Percentiles rank a stretch among this genome's conserved stretches.
phyloP scores from a whole-genome alignment of 2,329 filamentous ascomycete genomes.

The Alternaria sp. region DNA sequence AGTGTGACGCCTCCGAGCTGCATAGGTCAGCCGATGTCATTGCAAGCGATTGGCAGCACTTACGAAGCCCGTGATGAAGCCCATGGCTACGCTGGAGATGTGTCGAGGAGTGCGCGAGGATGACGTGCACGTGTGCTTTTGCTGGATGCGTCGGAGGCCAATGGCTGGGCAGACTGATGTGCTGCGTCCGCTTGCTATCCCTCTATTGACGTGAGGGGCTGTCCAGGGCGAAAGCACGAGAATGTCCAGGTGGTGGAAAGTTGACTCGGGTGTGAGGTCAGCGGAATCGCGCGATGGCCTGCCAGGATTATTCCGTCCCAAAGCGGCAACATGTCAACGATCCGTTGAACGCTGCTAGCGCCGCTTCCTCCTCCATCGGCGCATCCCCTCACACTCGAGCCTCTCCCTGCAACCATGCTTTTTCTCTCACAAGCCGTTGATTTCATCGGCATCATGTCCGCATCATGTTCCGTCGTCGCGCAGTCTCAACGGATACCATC shows the following conservation, averaged over 20 bases:
- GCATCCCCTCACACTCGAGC: background rate
- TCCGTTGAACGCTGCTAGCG: slow-evolving; percentile 4
- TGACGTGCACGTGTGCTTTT: background rate
- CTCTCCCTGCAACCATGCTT: background rate
- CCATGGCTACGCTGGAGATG: slow-evolving; percentile 46
- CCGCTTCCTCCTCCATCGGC: background rate
- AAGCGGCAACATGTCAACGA: slow-evolving; percentile 3
- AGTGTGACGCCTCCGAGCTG: slow-evolving; percentile 60
- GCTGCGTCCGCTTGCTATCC: background rate
- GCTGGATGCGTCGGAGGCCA: slow-evolving; percentile 2
- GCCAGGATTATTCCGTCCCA: slow-evolving; percentile 4
- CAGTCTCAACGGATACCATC: background rate
- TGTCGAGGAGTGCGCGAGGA: background rate
- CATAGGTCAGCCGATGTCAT: background rate
- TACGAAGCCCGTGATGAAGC: slow-evolving; percentile 61
- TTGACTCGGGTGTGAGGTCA: slow-evolving; percentile 14
- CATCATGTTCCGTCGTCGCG: background rate
- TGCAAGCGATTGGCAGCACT: slow-evolving; percentile 10
- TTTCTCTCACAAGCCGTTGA: background rate
- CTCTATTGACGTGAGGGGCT: background rate
- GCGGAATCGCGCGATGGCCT: slow-evolving; percentile 9
- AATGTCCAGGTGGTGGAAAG: background rate
- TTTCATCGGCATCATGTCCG: background rate
- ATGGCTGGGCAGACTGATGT: slow-evolving; percentile 6
- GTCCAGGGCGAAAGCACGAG: background rate